Base-by-base conservation (phyloP, 2,329 filamentous ascomycete species). In the Myriosclerotinia duriaeana region DNA sequence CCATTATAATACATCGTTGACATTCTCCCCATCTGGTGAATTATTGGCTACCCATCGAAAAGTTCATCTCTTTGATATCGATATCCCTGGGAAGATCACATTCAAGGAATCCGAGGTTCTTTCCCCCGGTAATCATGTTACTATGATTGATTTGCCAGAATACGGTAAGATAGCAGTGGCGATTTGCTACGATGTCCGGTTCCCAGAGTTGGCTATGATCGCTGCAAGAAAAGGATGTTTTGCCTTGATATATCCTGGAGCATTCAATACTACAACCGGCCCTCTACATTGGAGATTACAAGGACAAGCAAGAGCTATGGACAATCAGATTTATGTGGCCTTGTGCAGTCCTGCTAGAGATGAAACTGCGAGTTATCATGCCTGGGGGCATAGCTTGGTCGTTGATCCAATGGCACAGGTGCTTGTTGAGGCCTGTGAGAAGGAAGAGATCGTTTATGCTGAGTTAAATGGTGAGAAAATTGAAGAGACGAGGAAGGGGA, bases 131-230 rank as follows among this genome's bases (percentile, higher is more conserved):
- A 89, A 94, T 80, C 89, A 91, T 76, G 80, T 97, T 68, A 97
- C 94, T 0, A 79, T 98, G 4, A 83, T 98, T 36, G 90, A 97
- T 71, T 81, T 97, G 40, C 92, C 93, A 3, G 92, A 90, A 71
- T 97, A 96, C 78, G 95, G 95, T 68, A 89, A 87, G 77, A 86
- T 99, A 69, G 93, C 87, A 5, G 81, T 99, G 5, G 93, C 91
- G 42, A 98, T 99, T 76, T 99, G 95, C 84, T 99, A 99, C 80
- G 95, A 99, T 79, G 87, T 99, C 65, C 92, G 95, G 52, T 99
- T 99, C 81, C 94, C 95, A 0, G 95, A 98, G 80, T 83, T 97
- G 14, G 95, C 93, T 3, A 95, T 87, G 76, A 89, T 98, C 66
- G 94, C 94, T 0, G 92, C 94, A 26, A 85, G 95, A 42, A 87